These are phyloP conservation scores for Phytophthora cactorum DNA, from an alignment of 352 stramenopile species.

Conservation along the genomic window DNA sequence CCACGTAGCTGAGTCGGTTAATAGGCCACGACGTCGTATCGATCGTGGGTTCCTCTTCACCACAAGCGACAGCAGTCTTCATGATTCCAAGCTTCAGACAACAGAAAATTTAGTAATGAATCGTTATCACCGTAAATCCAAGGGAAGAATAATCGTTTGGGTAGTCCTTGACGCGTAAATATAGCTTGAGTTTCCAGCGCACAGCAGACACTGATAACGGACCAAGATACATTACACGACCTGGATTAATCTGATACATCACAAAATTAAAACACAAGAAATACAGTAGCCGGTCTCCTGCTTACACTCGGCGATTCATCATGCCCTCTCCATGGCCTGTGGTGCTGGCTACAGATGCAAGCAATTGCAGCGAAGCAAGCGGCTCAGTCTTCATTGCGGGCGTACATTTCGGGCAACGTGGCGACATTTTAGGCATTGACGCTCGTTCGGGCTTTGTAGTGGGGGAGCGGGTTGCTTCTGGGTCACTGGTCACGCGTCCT, in stretches of 20 bases:
- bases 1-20: constrained; percentile 71
- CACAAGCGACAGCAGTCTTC: constrained; percentile 20
- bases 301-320: constrained; percentile 6
- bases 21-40: constrained; percentile 55
- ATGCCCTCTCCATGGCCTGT: not conserved
- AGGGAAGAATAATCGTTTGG: not conserved
- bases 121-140: too few species aligned
- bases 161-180: constrained; percentile 19
- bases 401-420: constrained; percentile 4
- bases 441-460: not conserved
- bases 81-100: constrained; percentile 13
- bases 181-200: constrained; percentile 17
- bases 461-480: not conserved
- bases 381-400: constrained; percentile 9
- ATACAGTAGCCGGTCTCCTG: not conserved
- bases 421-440: not conserved
- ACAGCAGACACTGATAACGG: constrained; percentile 11
- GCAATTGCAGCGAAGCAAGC: constrained; percentile 28
- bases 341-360: constrained; percentile 38
- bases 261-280: constrained; percentile 13
- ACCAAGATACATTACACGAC: constrained; percentile 3
- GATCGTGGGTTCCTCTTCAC: constrained; percentile 23
- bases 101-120: constrained; percentile 5
- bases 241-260: constrained; percentile 18
- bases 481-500: not conserved